These are phyloP conservation scores for Eragrostis nindensis DNA, from an alignment of 176 grass and related monocot genomes.

Conservation along the genomic window DNA sequence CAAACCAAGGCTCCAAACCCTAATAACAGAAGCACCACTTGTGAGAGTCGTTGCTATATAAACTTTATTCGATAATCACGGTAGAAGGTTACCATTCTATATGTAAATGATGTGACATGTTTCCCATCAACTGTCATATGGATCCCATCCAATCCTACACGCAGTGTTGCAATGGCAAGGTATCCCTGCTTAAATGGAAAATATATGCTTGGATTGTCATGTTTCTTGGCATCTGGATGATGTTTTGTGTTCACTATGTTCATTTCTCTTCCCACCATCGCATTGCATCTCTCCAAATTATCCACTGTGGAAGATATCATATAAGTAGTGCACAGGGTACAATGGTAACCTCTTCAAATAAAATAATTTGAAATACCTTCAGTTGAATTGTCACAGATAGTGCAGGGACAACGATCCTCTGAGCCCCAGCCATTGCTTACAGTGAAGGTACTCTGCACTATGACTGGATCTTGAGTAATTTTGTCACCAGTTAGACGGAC, in stretches of 20 bases:
- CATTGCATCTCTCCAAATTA: constrained; percentile 64
- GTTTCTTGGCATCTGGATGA: constrained; percentile 38
- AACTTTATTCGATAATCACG: constrained; percentile 28
- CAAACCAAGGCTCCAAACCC: constrained; percentile 92
- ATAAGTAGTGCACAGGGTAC: constrained; percentile 6
- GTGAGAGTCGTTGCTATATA: constrained; percentile 8
- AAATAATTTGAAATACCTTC: constrained; percentile 61
- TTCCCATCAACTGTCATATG: constrained; percentile 90
- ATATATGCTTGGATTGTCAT: constrained; percentile 47
- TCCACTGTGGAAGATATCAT: constrained; percentile 56
- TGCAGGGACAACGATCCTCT: constrained; percentile 77
- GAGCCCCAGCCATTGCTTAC: constrained; percentile 60
- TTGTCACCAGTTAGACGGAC: constrained; percentile 72
- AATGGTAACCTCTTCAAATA: constrained; percentile 26
- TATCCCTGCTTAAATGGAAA: constrained; percentile 92
- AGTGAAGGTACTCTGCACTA: constrained; percentile 89
- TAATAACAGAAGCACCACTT: constrained; percentile 32
- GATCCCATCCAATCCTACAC: constrained; percentile 75
- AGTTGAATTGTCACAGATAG: constrained; percentile 46
- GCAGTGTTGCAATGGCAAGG: constrained; percentile 76
- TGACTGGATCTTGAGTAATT: constrained; percentile 68
- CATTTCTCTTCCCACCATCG: constrained; percentile 65
- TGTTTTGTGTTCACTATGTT: constrained; percentile 37
- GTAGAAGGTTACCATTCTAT: constrained; percentile 67
- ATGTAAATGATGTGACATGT: constrained; percentile 77